Evolutionary conservation across 202 grass and related monocot genomes (phyloP).

Genomic region (Setaria viridis): DNA sequence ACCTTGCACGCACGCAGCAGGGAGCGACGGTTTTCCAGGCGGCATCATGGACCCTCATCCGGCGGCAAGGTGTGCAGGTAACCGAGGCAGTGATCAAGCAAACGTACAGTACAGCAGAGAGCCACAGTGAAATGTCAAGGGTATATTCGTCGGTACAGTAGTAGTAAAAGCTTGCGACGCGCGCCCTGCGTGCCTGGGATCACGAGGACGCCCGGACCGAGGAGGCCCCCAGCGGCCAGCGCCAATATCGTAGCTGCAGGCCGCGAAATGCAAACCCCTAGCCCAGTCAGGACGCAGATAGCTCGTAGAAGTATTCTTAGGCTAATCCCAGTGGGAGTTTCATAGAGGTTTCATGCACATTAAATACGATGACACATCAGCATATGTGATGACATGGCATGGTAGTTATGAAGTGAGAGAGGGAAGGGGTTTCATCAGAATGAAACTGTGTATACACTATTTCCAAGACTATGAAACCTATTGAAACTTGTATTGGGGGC

Average conservation of each 20-base stretch:
- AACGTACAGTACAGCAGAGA: not conserved
- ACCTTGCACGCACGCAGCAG: not conserved
- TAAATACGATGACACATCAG: no score
- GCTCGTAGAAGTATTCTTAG: conserved; percentile 1
- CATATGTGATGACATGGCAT: no score
- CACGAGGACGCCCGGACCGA: conserved; percentile 63
- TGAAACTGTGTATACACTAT: no score
- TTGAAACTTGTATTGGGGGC: no score
- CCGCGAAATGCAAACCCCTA: not conserved
- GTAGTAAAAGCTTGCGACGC: not conserved
- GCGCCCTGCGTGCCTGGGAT: conserved; percentile 58
- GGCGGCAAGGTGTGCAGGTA: not conserved
- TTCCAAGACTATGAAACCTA: no score
- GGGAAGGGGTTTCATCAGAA: no score
- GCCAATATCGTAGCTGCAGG: not conserved
- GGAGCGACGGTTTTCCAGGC: not conserved
- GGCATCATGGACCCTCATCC: not conserved
- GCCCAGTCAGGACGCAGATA: not conserved
- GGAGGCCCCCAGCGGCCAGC: not conserved
- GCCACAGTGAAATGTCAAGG: conserved; percentile 19
- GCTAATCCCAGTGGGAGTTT: no score
- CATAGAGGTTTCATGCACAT: no score
- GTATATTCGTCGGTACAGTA: conserved; percentile 27
- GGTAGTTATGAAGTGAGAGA: no score
- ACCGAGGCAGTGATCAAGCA: conserved; percentile 14